Conservation (phyloP, 306 rosid species). For the Cyclanthera cordifolia region DNA sequence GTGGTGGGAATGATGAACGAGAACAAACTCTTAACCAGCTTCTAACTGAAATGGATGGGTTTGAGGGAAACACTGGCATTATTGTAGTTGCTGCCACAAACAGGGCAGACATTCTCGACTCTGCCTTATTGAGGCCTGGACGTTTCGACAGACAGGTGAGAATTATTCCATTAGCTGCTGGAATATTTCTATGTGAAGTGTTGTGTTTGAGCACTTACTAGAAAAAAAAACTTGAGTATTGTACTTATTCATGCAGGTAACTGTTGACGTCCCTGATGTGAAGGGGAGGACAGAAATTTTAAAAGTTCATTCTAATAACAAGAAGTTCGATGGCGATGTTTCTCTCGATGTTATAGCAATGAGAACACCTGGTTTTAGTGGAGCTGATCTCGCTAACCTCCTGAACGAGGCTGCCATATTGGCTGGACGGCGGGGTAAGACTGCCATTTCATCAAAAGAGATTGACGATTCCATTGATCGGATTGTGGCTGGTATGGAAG, state of each 20-base stretch:
- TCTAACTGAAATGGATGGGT: constrained; percentile 98
- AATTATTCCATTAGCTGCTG: neutral
- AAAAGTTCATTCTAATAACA: constrained; percentile 86
- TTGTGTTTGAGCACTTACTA: neutral
- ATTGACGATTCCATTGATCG: constrained; percentile 93
- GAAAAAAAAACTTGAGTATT: neutral
- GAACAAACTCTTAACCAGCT: constrained; percentile 99
- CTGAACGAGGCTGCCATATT: constrained; percentile 94
- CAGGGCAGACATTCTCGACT: constrained; percentile 95
- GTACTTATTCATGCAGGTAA: constrained; percentile 54
- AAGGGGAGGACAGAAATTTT: constrained; percentile 92
- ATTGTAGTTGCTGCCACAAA: constrained; percentile 97
- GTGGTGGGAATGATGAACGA: constrained; percentile 98
- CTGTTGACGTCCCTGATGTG: constrained; percentile 87
- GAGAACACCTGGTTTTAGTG: constrained; percentile 99
- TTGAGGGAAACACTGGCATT: constrained; percentile 90
- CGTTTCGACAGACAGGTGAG: constrained; percentile 86
- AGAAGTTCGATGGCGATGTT: constrained; percentile 74
- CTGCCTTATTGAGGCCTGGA: constrained; percentile 91
- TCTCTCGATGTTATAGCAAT: constrained; percentile 83
- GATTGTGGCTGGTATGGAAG: constrained; percentile 99
- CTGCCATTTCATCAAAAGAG: constrained; percentile 85
- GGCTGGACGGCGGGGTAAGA: constrained; percentile 88
- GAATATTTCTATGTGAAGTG: neutral
- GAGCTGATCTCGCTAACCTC: constrained; percentile 98